Evolutionary conservation across 202 grass and related monocot species (phyloP), one percentile per base, ranked within the genome.

Genomic region (Zizania palustris): DNA sequence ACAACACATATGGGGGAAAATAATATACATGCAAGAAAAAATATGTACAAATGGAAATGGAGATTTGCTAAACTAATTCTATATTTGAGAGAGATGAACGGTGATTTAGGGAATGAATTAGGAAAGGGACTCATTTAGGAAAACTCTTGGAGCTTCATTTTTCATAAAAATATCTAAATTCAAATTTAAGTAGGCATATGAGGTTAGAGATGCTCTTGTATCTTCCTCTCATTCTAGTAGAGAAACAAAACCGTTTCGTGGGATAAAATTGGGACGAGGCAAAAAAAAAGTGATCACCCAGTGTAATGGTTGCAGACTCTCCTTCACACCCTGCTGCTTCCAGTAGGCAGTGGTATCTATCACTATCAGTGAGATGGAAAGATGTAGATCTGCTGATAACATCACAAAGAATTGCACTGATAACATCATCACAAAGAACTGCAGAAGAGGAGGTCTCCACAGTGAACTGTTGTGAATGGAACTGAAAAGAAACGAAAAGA

Each of bases 381-480:
- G 62, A 67, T 41, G 67, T 56, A 48, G 62, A 43, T 33, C 48
- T 78, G 62, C 75, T 56, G 14, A 78, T n/a, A 5, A 78, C 2
- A 18, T 78, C 13, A 4, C 75, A 48, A 54, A 56, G 61, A 57
- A 78, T 12, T 35, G 48, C 63, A 35, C n/a, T n/a, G n/a, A n/a
- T n/a, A n/a, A n/a, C n/a, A n/a, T n/a, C n/a, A n/a, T n/a, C n/a
- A n/a, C n/a, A n/a, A n/a, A n/a, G n/a, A n/a, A n/a, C n/a, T n/a
- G n/a, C n/a, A n/a, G n/a, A n/a, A n/a, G n/a, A 7, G 18, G 65
- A 15, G n/a, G n/a, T 13, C 20, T 78, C 49, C 20, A 78, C 67
- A 15, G 71, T 33, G 20, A 45, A 45, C 14, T 14, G 13, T 46
- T 19, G 11, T 28, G 39, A 21, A 11, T 41, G 35, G 61, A 66